Conservation (phyloP, 148 eudicot species). For the Silene conica region DNA sequence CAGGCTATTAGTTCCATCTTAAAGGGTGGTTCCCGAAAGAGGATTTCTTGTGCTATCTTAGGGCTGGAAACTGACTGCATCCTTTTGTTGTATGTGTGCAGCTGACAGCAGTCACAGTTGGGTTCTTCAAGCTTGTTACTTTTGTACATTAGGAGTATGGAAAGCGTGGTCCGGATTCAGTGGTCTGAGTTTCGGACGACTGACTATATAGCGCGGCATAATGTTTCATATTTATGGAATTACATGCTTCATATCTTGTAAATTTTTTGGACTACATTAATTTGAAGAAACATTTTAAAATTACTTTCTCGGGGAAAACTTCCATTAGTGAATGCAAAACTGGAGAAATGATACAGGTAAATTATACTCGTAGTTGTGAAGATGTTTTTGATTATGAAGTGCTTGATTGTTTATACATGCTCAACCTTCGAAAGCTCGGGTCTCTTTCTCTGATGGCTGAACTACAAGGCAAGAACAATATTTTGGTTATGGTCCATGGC, state of each 20-base stretch:
- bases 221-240: slow-evolving; percentile 19
- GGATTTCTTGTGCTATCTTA: too few relatives aligned
- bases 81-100: slow-evolving; percentile 16
- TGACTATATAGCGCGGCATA: neutral
- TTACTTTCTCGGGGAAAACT: neutral
- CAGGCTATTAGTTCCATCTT: too few relatives aligned
- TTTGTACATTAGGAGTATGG: slow-evolving; percentile 14
- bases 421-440: neutral
- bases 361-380: slow-evolving; percentile 1
- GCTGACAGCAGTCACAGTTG: slow-evolving; percentile 9
- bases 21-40: too few relatives aligned
- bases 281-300: slow-evolving; percentile 7
- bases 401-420: neutral
- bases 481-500: neutral
- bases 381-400: neutral
- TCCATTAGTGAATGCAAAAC: neutral
- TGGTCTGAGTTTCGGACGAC: neutral
- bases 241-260: slow-evolving; percentile 23
- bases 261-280: slow-evolving; percentile 14
- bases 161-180: neutral
- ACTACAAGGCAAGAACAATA: neutral
- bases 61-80: neutral
- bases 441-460: neutral
- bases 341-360: neutral
- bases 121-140: neutral